Evolutionary conservation across 2,329 filamentous ascomycete species (phyloP).

Genomic region (Escovopsis weberi): DNA sequence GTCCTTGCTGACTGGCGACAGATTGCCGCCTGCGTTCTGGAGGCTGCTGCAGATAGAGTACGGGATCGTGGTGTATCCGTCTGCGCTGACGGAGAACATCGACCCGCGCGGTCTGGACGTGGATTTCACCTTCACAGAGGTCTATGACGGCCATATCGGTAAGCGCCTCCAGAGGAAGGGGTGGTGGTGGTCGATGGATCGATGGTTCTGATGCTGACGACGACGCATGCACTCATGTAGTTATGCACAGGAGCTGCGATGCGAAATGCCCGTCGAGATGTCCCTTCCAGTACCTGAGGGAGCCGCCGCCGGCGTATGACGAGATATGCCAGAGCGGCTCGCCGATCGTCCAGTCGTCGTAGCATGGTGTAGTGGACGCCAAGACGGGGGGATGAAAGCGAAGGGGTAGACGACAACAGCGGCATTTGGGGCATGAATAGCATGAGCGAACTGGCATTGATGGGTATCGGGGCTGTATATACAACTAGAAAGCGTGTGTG

Average conservation of each 20-base stretch:
- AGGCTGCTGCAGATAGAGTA: conserved; percentile 22
- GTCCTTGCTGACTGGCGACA: conserved; percentile 5
- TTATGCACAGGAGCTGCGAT: conserved; percentile 20
- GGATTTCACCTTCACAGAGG: conserved; percentile 23
- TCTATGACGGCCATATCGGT: conserved; percentile 23
- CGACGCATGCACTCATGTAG: conserved; percentile 8
- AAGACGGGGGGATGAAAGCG: too few relatives aligned
- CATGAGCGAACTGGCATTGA: too few relatives aligned
- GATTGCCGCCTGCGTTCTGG: conserved; percentile 24
- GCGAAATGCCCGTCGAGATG: conserved; percentile 19
- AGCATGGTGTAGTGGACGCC: too few relatives aligned
- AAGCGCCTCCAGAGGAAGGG: conserved; percentile 2
- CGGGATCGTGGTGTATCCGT: conserved; percentile 26
- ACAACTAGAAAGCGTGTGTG: too few relatives aligned
- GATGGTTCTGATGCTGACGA: neutral
- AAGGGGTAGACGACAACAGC: too few relatives aligned
- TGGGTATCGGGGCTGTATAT: too few relatives aligned
- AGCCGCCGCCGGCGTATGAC: conserved; percentile 23
- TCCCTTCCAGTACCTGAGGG: conserved; percentile 23
- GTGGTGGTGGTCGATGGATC: neutral
- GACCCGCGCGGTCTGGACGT: conserved; percentile 17
- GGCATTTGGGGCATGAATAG: too few relatives aligned
- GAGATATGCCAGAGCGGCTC: neutral
- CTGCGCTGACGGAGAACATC: conserved; percentile 22
- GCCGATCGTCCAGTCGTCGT: too few relatives aligned